Percentiles rank a stretch among this genome's conserved stretches.
Evolutionary conservation across 495 filamentous ascomycete species (phyloP).

Genomic region (Trichoderma gamsii): DNA sequence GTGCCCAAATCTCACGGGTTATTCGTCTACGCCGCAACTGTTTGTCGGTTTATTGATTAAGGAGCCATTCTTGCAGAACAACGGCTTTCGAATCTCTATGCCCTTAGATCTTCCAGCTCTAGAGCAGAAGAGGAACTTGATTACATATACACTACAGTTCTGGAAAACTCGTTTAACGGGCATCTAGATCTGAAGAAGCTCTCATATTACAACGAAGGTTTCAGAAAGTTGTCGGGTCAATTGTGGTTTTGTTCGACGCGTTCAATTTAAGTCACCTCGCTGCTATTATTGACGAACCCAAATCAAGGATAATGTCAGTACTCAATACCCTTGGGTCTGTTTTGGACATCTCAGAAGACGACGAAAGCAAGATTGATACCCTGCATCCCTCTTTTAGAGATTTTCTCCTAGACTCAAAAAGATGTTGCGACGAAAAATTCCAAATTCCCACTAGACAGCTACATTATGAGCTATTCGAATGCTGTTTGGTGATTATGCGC

Average conservation of each 20-base stretch:
- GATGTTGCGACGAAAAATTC: conserved; percentile 28
- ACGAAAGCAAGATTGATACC: conserved; percentile 29
- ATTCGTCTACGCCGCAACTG: conserved; percentile 42
- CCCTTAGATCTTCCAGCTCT: not conserved
- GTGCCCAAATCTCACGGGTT: conserved; percentile 33
- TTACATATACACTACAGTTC: conserved; percentile 25
- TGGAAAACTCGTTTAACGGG: conserved; percentile 18
- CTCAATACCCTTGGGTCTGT: conserved; percentile 31
- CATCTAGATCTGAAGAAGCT: conserved; percentile 18
- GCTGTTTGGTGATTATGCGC: conserved; percentile 34
- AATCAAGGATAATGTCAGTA: conserved; percentile 17
- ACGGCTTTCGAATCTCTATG: conserved; percentile 11
- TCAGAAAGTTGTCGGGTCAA: conserved; percentile 24
- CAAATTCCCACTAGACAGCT: conserved; percentile 25
- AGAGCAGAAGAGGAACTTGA: conserved; percentile 20
- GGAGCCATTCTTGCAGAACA: conserved; percentile 18
- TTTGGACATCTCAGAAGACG: conserved; percentile 29
- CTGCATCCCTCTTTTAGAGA: conserved; percentile 50
- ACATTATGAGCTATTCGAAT: not conserved
- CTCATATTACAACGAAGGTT: conserved; percentile 8
- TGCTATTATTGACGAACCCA: conserved; percentile 19
- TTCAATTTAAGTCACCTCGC: conserved; percentile 27
- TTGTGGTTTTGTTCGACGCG: conserved; percentile 28
- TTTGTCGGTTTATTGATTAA: conserved; percentile 29
- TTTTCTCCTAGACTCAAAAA: conserved; percentile 38